Conservation (phyloP, 306 rosid genomes). For the Hippophae tibetana region DNA sequence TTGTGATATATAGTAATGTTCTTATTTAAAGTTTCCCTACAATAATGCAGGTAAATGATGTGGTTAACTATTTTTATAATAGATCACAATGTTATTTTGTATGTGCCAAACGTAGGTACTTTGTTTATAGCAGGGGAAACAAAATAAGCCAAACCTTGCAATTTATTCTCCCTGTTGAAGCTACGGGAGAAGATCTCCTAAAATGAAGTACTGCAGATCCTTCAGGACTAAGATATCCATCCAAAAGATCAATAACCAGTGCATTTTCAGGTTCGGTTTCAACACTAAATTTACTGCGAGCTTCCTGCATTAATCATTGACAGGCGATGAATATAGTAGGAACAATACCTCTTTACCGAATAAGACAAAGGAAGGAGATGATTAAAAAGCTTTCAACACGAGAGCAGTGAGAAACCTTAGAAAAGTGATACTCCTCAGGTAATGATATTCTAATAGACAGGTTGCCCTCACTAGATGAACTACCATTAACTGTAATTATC, state of each 20-base stretch:
- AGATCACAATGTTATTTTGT: not conserved
- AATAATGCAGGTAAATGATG: too few species aligned
- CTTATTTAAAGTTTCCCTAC: too few species aligned
- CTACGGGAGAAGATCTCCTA: slow-evolving; percentile 52
- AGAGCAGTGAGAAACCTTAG: slow-evolving; percentile 49
- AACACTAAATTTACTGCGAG: slow-evolving; percentile 70
- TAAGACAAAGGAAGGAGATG: slow-evolving; percentile 4
- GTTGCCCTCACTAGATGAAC: slow-evolving; percentile 68
- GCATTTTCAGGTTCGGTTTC: slow-evolving; percentile 76
- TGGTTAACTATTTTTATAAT: too few species aligned
- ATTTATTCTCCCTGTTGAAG: slow-evolving; percentile 60
- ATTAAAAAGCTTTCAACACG: not conserved
- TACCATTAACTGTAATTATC: slow-evolving; percentile 45
- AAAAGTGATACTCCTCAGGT: slow-evolving; percentile 80
- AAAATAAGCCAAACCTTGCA: slow-evolving; percentile 66
- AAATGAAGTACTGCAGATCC: slow-evolving; percentile 74
- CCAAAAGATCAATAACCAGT: slow-evolving; percentile 54
- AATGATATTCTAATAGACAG: slow-evolving; percentile 52
- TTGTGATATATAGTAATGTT: too few species aligned
- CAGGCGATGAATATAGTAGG: slow-evolving; percentile 8
- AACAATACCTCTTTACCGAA: not conserved
- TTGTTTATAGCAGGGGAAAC: not conserved
- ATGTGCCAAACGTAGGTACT: not conserved
- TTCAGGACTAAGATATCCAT: slow-evolving; percentile 72
- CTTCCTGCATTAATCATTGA: slow-evolving; percentile 54